phyloP scores from a whole-genome alignment of 2,329 filamentous ascomycete genomes.

The Diplodia mutila region DNA sequence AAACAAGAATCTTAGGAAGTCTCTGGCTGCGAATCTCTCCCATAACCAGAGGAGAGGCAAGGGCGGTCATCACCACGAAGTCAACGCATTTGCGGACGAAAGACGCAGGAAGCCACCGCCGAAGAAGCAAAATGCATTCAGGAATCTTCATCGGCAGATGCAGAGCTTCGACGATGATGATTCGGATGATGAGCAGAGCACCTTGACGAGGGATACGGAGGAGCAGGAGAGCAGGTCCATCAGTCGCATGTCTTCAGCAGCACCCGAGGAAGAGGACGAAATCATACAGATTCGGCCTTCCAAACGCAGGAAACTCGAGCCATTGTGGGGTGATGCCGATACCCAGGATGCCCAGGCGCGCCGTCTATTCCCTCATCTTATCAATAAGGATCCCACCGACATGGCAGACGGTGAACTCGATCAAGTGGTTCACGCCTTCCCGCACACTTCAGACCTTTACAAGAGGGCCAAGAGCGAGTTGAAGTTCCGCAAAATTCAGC shows the following conservation, averaged over 20 bases:
- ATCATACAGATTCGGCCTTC: slow-evolving; percentile 48
- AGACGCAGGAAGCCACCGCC: slow-evolving; percentile 59
- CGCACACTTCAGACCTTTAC: slow-evolving; percentile 66
- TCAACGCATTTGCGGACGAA: slow-evolving; percentile 61
- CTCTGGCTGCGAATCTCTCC: slow-evolving; percentile 7
- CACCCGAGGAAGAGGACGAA: slow-evolving; percentile 57
- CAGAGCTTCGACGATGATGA: slow-evolving; percentile 75
- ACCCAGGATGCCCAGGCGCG: slow-evolving; percentile 53
- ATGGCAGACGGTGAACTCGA: slow-evolving; percentile 69
- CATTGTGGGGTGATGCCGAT: slow-evolving; percentile 53
- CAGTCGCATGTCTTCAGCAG: slow-evolving; percentile 65
- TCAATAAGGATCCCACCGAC: slow-evolving; percentile 67
- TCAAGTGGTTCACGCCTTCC: slow-evolving; percentile 56
- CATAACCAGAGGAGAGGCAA: slow-evolving; percentile 12
- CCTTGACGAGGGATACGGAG: slow-evolving; percentile 75
- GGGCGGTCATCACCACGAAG: slow-evolving; percentile 18
- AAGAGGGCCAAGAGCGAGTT: slow-evolving; percentile 71
- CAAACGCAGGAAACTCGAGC: slow-evolving; percentile 51
- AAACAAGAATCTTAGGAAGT: slow-evolving; percentile 19
- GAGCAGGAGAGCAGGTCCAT: slow-evolving; percentile 81
- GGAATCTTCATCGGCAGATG: slow-evolving; percentile 80
- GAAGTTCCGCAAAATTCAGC: slow-evolving; percentile 73
- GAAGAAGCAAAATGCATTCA: slow-evolving; percentile 65
- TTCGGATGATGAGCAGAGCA: slow-evolving; percentile 76
- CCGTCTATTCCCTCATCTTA: slow-evolving; percentile 52